These are phyloP conservation scores for Lentinula detonsa DNA, from an alignment of 768 basidiomycete genomes.

Conservation along the genomic window DNA sequence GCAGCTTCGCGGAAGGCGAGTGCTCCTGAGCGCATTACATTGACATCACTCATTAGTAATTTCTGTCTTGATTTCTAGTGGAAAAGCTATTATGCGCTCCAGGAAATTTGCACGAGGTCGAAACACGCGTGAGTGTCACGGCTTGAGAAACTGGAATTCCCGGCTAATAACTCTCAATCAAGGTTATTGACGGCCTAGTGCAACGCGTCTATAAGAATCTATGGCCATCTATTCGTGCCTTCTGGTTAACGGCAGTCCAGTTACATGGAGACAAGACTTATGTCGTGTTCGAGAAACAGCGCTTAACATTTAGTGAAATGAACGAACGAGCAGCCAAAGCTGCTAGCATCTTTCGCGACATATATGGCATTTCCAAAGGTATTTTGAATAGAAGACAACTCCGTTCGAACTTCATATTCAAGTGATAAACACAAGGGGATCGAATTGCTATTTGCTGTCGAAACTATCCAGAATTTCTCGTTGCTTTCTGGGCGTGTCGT, in stretches of 20 bases:
- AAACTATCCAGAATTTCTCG: conserved; percentile 41
- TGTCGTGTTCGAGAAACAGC: conserved; percentile 42
- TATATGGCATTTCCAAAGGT: conserved; percentile 48
- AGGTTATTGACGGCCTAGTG: conserved; percentile 35
- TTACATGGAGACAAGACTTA: conserved; percentile 35
- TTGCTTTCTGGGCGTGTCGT: conserved; percentile 46
- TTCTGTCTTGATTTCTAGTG: background rate
- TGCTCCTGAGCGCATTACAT: background rate
- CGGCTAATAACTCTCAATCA: background rate
- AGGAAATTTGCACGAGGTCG: conserved; percentile 2
- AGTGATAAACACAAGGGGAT: conserved; percentile 22
- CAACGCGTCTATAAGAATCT: conserved; percentile 48
- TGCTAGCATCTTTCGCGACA: conserved; percentile 27
- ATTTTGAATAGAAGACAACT: background rate
- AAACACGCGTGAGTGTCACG: background rate
- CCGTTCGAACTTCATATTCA: background rate
- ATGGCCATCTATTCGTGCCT: conserved; percentile 36
- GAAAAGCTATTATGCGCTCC: background rate
- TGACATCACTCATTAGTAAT: background rate
- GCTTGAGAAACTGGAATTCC: background rate
- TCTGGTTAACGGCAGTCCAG: conserved; percentile 36
- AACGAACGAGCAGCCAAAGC: conserved; percentile 29
- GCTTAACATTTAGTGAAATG: conserved; percentile 35
- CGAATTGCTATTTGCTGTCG: conserved; percentile 41
- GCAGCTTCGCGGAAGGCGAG: background rate